A percentile compares a stretch with the other conserved stretches of the same genome.
phyloP scores from a whole-genome alignment of 2,329 filamentous ascomycete species.

The Fusarium tjaetaba region DNA sequence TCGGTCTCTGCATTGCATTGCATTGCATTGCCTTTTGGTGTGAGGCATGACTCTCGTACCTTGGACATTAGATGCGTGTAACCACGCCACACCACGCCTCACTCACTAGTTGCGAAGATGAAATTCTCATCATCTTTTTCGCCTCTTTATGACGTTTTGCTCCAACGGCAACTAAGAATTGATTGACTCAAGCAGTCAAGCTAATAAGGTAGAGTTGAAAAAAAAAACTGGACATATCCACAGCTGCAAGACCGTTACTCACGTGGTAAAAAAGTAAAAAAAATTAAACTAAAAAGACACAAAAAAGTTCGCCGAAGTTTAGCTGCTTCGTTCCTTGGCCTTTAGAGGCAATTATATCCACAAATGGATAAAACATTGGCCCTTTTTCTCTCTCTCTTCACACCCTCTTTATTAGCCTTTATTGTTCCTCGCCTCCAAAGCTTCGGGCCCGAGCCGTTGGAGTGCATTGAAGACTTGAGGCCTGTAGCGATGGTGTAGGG shows the following conservation, averaged over 20 bases:
- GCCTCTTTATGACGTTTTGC: background rate
- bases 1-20: background rate
- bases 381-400: background rate
- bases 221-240: background rate
- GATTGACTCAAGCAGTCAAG: background rate
- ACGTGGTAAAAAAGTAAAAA: constrained; percentile 6
- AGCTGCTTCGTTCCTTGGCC: background rate
- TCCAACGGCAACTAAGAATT: background rate
- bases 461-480: background rate
- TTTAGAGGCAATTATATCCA: background rate
- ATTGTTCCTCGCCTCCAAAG: background rate
- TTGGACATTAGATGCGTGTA: constrained; percentile 18
- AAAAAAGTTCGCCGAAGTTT: background rate
- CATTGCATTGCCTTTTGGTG: background rate
- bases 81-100: background rate
- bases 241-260: constrained; percentile 19
- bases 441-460: background rate
- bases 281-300: background rate
- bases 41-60: constrained; percentile 11
- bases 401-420: constrained; percentile 5
- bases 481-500: background rate
- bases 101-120: background rate
- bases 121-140: background rate
- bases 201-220: background rate
- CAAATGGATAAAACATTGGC: background rate